Base-by-base conservation (phyloP, 1,139 yeast species). In the Magnusiomyces tetraspermus region DNA sequence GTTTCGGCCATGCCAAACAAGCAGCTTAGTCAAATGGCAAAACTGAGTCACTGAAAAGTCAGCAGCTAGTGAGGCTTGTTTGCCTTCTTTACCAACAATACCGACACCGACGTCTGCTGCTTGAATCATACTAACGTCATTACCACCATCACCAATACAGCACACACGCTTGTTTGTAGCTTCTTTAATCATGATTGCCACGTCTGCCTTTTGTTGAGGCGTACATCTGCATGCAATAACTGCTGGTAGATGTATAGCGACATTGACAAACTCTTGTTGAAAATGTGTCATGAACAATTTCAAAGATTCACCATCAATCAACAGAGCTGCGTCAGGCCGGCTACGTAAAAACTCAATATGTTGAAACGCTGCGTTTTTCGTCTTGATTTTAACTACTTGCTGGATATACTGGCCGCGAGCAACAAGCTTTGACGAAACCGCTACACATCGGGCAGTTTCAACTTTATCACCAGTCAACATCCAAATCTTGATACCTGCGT, bases 31-130 rank as follows among this genome's bases (percentile, higher is more conserved):
- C 57, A 94, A 71, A 67, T 87, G 88, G 63, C 95, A 87, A 67
- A 94, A 94, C 68, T 90, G 96, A 43, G 89, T 85, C 52, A 94
- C 81, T 38, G 96, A 87, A 68, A 90, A 94, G 69, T 94, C 99
- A 0, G 98, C 98, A 2, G 97, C 96, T 52, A 94, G 73, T 0
- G 97, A 88, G 0, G 98, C 98, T 67, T 94, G 99, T 60, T 84
- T 84, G 30, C 99, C 99, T 68, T 94, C 99, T 66, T 94, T 94
- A 43, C 99, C 99, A 26, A 92, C 98, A 60, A 94, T 92, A 52
- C 99, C 99, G 42, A 94, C 96, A 54, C 99, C 99, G 11, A 94
- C 96, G 71, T 94, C 96, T 0, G 99, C 98, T 61, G 95, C 86
- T 70, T 92, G 98, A 61, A 94, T 94, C 99, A 94, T 94, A 62